phyloP scores from a whole-genome alignment of 139 green algal species.

The Gonium pectorale region DNA sequence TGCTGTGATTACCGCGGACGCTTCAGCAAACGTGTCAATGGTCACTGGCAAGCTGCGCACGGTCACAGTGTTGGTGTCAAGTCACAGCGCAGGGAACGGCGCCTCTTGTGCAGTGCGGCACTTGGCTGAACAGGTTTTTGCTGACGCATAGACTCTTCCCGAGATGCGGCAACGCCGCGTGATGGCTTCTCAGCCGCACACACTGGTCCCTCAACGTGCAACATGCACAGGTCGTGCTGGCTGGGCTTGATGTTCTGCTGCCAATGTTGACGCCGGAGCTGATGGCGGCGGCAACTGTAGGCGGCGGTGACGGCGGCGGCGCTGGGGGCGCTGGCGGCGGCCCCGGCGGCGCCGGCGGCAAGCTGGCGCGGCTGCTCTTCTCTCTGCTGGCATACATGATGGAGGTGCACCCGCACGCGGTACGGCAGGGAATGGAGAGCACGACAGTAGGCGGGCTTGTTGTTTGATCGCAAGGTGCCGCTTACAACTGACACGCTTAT shows the following conservation, averaged over 20 bases:
- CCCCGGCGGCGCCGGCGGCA: constrained; percentile 67
- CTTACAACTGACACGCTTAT: no score
- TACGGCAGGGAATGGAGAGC: no score
- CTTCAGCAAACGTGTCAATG: no score
- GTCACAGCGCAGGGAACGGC: no score
- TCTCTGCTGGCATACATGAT: constrained; percentile 82
- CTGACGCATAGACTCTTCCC: no score
- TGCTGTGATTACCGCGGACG: no score
- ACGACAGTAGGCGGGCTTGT: no score
- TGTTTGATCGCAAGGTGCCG: no score
- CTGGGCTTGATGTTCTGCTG: constrained; percentile 83
- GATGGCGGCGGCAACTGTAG: constrained; percentile 62
- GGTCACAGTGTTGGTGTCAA: neutral
- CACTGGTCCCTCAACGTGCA: neutral
- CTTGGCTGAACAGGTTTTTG: no score
- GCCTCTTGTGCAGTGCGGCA: no score
- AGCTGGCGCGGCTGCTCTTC: constrained; percentile 87
- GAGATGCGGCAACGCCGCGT: no score
- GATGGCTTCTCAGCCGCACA: neutral
- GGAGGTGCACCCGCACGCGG: constrained; percentile 76
- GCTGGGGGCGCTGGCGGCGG: constrained; percentile 67
- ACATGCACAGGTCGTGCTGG: constrained; percentile 71
- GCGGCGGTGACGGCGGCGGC: constrained; percentile 63
- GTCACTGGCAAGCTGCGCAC: no score
- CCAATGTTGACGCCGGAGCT: constrained; percentile 84